Conservation (phyloP, 345 rosid genomes). For the Hirschfeldia incana region DNA sequence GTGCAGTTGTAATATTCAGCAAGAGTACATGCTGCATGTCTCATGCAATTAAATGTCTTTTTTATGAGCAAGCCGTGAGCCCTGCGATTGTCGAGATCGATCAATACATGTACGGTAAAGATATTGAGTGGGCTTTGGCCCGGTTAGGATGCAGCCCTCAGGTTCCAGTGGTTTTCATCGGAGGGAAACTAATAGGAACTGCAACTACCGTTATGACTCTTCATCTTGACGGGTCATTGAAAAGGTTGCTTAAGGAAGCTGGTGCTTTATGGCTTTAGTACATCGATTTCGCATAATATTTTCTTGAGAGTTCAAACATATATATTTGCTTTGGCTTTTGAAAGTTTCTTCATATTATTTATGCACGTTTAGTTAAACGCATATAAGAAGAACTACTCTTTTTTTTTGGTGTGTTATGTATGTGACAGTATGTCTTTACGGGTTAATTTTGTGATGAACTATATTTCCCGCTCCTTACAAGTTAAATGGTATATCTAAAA, state of each 20-base stretch:
- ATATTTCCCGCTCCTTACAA: neutral
- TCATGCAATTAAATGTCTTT: conserved; percentile 85
- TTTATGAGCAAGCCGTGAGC: conserved; percentile 87
- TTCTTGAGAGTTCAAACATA: neutral
- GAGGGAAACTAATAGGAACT: conserved; percentile 80
- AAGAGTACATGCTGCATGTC: conserved; percentile 91
- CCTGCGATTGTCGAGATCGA: conserved; percentile 78
- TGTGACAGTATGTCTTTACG: neutral
- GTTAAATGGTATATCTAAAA: neutral
- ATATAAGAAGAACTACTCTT: conserved; percentile 31
- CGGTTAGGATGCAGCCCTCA: conserved; percentile 79
- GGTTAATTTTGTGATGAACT: too few relatives aligned
- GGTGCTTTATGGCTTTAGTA: conserved; percentile 84
- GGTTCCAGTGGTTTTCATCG: conserved; percentile 81
- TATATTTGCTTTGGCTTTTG: conserved; percentile 11
- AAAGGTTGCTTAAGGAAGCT: conserved; percentile 77
- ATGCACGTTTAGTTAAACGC: conserved; percentile 27
- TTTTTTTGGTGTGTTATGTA: conserved; percentile 3
- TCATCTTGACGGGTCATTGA: conserved; percentile 81
- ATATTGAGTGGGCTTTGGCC: conserved; percentile 74
- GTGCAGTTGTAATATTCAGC: conserved; percentile 95
- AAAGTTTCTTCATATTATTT: conserved; percentile 31
- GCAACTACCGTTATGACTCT: conserved; percentile 84
- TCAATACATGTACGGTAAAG: conserved; percentile 61
- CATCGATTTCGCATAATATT: neutral